A percentile compares a stretch with the other conserved stretches of the same genome.
phyloP scores from a whole-genome alignment of 2,329 filamentous ascomycete species.

The Colletotrichum lupini region DNA sequence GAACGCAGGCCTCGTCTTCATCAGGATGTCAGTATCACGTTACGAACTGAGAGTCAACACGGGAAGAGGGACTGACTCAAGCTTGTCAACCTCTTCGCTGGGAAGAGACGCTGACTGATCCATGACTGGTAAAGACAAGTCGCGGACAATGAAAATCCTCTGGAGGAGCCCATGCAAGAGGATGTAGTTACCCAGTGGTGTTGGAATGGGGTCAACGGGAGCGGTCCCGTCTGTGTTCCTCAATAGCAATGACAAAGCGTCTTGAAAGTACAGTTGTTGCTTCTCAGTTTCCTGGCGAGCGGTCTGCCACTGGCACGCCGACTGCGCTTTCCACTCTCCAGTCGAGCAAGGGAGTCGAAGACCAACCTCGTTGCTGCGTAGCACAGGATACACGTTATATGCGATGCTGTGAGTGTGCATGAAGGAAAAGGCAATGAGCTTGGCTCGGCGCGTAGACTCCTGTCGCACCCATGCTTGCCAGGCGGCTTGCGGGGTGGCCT shows the following conservation, averaged over 20 bases:
- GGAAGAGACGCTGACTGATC: conserved; percentile 46
- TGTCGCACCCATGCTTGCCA: conserved; percentile 47
- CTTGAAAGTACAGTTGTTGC: conserved; percentile 49
- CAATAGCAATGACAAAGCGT: conserved; percentile 47
- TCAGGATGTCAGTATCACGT: neutral
- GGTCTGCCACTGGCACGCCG: conserved; percentile 43
- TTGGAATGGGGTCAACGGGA: conserved; percentile 47
- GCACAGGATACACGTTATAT: conserved; percentile 50
- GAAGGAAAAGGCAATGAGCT: conserved; percentile 52
- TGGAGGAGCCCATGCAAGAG: conserved; percentile 50
- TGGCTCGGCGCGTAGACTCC: conserved; percentile 47
- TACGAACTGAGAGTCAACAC: neutral
- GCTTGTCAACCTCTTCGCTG: conserved; percentile 48
- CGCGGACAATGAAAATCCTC: conserved; percentile 51
- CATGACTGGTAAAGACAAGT: conserved; percentile 48
- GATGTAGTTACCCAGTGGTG: conserved; percentile 51
- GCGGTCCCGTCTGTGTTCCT: conserved; percentile 42
- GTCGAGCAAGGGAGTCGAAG: conserved; percentile 49
- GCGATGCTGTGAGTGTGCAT: conserved; percentile 52
- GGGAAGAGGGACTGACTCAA: conserved; percentile 42
- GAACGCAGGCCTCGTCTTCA: conserved; percentile 47
- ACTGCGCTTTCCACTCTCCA: conserved; percentile 49
- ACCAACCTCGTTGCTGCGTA: conserved; percentile 49
- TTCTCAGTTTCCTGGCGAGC: conserved; percentile 42
- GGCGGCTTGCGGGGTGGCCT: conserved; percentile 22